Evolutionary conservation across 139 green algal species (phyloP).

Genomic region (Edaphochlamys debaryana): DNA sequence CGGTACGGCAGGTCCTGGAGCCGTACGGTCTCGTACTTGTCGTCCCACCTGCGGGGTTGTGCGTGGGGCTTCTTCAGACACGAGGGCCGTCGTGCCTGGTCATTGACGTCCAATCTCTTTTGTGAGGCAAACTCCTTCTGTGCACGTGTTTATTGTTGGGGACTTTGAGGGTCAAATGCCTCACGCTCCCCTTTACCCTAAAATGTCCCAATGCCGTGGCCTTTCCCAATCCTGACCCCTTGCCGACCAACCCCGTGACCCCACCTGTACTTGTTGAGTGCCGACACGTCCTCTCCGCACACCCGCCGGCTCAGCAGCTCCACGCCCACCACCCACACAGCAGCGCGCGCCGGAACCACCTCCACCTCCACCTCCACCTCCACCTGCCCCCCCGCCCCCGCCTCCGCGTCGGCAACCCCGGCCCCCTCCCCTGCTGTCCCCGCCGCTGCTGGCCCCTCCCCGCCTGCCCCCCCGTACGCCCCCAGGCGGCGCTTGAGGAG

Average conservation of each 20-base stretch:
- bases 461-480: no score
- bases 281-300: conserved; percentile 70
- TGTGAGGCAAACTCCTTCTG: no score
- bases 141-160: no score
- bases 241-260: no score
- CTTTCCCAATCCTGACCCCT: no score
- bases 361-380: neutral
- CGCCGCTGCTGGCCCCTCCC: neutral
- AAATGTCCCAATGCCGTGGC: no score
- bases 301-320: conserved; percentile 62
- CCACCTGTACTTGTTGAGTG: conserved; percentile 79
- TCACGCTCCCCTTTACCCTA: no score
- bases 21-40: conserved; percentile 63
- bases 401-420: neutral
- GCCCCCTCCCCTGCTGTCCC: neutral
- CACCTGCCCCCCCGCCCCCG: neutral
- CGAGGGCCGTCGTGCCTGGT: no score
- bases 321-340: conserved; percentile 81
- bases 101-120: no score
- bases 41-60: conserved; percentile 74
- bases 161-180: no score
- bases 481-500: conserved; percentile 6
- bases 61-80: no score
- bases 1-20: conserved; percentile 68
- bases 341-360: conserved; percentile 73